These are phyloP conservation scores for Aspergillus sp. DNA, from an alignment of 2,329 filamentous ascomycete species.

Conservation along the genomic window DNA sequence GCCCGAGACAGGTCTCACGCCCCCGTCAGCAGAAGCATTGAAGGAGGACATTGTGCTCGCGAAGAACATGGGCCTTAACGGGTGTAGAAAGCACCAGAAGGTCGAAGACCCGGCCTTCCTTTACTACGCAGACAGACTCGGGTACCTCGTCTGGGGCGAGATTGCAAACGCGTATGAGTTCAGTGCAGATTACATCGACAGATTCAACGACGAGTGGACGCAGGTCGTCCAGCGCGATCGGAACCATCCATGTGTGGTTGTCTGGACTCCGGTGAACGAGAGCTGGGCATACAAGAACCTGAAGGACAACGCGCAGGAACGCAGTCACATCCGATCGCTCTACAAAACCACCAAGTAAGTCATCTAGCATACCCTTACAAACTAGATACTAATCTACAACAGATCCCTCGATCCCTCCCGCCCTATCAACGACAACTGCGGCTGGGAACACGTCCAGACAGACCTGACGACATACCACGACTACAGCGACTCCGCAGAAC, in stretches of 20 bases:
- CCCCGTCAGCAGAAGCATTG: constrained; percentile 67
- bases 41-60: constrained; percentile 62
- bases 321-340: constrained; percentile 63
- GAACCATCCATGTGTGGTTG: constrained; percentile 64
- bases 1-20: constrained; percentile 67
- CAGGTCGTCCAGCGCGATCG: constrained; percentile 64
- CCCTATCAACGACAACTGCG: constrained; percentile 70
- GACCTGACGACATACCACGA: constrained; percentile 70
- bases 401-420: constrained; percentile 61
- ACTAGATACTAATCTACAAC: neutral
- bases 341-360: constrained; percentile 62
- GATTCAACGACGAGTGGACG: constrained; percentile 65
- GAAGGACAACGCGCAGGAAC: constrained; percentile 56
- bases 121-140: constrained; percentile 65
- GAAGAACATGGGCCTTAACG: constrained; percentile 67
- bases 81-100: constrained; percentile 68
- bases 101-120: constrained; percentile 67
- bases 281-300: constrained; percentile 65
- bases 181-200: constrained; percentile 56
- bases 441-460: constrained; percentile 67
- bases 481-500: constrained; percentile 59
- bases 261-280: constrained; percentile 67
- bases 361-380: neutral
- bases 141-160: constrained; percentile 68
- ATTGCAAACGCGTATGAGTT: constrained; percentile 69